A percentile compares a stretch with the other conserved stretches of the same genome.
Conservation (phyloP, 306 rosid genomes). For the Psophocarpus tetragonolobus region DNA sequence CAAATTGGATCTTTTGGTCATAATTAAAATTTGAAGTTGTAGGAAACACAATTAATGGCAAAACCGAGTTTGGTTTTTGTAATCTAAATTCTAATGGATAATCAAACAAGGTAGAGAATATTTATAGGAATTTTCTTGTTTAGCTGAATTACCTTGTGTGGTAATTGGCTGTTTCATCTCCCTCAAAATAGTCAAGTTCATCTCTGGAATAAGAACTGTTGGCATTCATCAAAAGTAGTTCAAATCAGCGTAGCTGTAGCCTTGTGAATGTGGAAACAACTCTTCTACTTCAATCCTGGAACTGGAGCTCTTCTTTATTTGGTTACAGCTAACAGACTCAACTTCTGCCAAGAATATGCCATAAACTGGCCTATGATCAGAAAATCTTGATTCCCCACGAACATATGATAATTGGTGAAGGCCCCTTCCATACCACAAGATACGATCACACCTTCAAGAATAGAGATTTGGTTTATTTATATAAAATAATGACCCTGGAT, state of each 20-base stretch:
- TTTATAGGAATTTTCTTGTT: conserved; percentile 7
- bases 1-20: conserved; percentile 24
- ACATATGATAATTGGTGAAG: conserved; percentile 73
- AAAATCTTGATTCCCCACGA: conserved; percentile 86
- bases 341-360: conserved; percentile 71
- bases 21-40: background rate
- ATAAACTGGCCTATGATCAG: conserved; percentile 90
- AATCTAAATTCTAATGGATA: background rate
- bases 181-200: conserved; percentile 21
- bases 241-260: conserved; percentile 53
- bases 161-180: conserved; percentile 28
- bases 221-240: conserved; percentile 52
- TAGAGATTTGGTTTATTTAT: conserved; percentile 11
- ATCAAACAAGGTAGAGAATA: background rate
- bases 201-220: conserved; percentile 8
- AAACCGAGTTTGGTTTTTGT: background rate
- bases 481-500: background rate
- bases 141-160: conserved; percentile 36
- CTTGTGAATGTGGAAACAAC: conserved; percentile 56
- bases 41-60: conserved; percentile 21
- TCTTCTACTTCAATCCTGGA: conserved; percentile 86
- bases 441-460: conserved; percentile 81
- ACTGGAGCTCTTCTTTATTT: conserved; percentile 69
- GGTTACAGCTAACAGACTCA: conserved; percentile 59
- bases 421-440: conserved; percentile 84